phyloP scores from a whole-genome alignment of 2,329 filamentous ascomycete genomes.

The Alternaria panax region DNA sequence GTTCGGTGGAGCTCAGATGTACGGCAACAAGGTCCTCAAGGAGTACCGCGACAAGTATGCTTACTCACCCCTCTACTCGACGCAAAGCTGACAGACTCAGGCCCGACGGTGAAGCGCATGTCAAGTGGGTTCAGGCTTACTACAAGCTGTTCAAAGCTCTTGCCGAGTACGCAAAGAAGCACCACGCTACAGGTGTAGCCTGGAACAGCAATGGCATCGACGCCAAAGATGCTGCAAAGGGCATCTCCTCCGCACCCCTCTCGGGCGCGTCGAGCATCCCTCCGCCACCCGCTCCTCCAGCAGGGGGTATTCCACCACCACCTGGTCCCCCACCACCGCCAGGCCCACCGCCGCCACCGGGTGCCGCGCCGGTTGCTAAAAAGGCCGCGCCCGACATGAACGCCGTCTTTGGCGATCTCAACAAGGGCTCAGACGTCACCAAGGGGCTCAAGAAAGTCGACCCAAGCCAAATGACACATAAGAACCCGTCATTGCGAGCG shows the following conservation, averaged over 20 bases:
- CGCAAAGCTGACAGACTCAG: conserved; percentile 54
- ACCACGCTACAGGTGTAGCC: conserved; percentile 78
- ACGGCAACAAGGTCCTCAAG: conserved; percentile 91
- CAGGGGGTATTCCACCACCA: conserved; percentile 67
- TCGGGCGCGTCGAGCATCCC: conserved; percentile 68
- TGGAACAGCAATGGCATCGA: conserved; percentile 86
- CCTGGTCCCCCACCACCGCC: conserved; percentile 71
- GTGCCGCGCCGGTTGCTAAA: conserved; percentile 60
- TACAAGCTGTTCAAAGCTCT: conserved; percentile 89
- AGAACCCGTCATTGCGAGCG: conserved; percentile 87
- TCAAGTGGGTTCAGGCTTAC: conserved; percentile 92
- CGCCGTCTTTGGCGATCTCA: conserved; percentile 90
- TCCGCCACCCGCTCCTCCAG: conserved; percentile 67
- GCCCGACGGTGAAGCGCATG: conserved; percentile 69
- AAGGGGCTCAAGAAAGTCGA: conserved; percentile 91
- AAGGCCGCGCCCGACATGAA: conserved; percentile 69
- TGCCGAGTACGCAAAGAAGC: conserved; percentile 81
- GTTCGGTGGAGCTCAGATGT: conserved; percentile 86
- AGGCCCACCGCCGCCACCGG: conserved; percentile 43
- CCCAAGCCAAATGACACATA: conserved; percentile 96
- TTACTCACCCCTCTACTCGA: neutral
- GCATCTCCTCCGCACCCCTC: conserved; percentile 57
- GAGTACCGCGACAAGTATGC: conserved; percentile 82
- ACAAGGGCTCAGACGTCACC: conserved; percentile 88
- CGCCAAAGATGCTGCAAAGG: conserved; percentile 72